Conservation (phyloP, 1,284 basidiomycete genomes). For the Microbotryum silenes-acaulis region DNA sequence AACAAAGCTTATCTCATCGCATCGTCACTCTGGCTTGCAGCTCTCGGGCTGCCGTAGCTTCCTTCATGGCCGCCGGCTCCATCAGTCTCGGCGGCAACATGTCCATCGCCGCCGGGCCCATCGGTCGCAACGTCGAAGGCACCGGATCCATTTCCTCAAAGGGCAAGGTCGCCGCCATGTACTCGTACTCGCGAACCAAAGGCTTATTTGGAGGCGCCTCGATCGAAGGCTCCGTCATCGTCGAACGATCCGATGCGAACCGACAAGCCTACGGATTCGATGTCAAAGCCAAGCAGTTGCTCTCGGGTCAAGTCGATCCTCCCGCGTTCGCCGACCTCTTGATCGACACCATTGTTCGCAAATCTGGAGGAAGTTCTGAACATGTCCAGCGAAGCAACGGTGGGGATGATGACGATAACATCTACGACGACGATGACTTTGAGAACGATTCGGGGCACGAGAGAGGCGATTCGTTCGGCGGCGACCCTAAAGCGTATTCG, state of each 20-base stretch:
- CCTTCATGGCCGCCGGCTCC: slow-evolving; percentile 92
- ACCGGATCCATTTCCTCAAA: slow-evolving; percentile 75
- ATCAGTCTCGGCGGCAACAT: slow-evolving; percentile 89
- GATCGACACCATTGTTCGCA: slow-evolving; percentile 60
- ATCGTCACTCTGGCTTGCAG: slow-evolving; percentile 28
- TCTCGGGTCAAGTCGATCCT: slow-evolving; percentile 63
- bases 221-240: slow-evolving; percentile 86
- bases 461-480: too few relatives aligned
- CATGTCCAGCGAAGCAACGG: not conserved
- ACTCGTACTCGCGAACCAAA: slow-evolving; percentile 89
- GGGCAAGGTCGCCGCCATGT: slow-evolving; percentile 89
- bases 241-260: slow-evolving; percentile 75
- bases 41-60: slow-evolving; percentile 52
- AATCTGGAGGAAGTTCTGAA: slow-evolving; percentile 23
- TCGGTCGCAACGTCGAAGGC: slow-evolving; percentile 92
- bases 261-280: slow-evolving; percentile 47
- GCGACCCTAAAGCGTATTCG: too few relatives aligned
- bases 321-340: slow-evolving; percentile 70
- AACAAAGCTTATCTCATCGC: too few relatives aligned
- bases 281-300: slow-evolving; percentile 66
- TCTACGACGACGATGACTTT: not conserved
- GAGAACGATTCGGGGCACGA: not conserved
- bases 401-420: not conserved
- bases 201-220: slow-evolving; percentile 78
- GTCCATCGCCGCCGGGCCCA: slow-evolving; percentile 82